These are phyloP conservation scores for Hanseniaspora thailandica DNA, from an alignment of 805 yeast species.

Conservation along the genomic window DNA sequence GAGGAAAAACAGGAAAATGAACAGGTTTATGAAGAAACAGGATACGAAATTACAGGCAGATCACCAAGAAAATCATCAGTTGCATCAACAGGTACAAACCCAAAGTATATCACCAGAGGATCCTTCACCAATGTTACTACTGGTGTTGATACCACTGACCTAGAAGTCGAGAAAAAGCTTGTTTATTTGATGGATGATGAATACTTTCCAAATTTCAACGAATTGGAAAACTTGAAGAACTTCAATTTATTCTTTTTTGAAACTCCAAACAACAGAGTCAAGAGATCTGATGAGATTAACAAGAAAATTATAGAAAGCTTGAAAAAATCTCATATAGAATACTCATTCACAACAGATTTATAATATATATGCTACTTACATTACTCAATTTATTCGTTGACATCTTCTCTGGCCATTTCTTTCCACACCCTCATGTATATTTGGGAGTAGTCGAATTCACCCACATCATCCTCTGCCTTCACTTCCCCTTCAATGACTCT, in stretches of 20 bases:
- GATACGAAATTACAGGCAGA: conserved; percentile 3
- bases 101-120: conserved; percentile 5
- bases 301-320: background rate
- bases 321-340: conserved; percentile 12
- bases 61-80: conserved; percentile 8
- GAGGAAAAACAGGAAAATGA: background rate
- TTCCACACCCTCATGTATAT: conserved; percentile 91
- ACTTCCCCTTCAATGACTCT: conserved; percentile 45
- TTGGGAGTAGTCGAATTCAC: conserved; percentile 81
- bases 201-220: conserved; percentile 9
- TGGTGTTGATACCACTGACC: background rate
- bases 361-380: conserved; percentile 19
- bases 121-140: conserved; percentile 1
- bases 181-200: conserved; percentile 14
- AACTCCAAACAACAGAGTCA: background rate
- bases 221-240: background rate
- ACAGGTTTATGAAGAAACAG: conserved; percentile 8
- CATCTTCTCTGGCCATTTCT: conserved; percentile 54
- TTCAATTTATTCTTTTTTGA: conserved; percentile 5
- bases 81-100: background rate
- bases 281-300: background rate
- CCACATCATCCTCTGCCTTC: conserved; percentile 25
- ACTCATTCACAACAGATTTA: background rate
- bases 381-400: background rate
- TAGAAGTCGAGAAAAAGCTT: conserved; percentile 3